A percentile compares a stretch with the other conserved stretches of the same genome.
Conservation (phyloP, 352 stramenopile genomes). For the Phytophthora uliginosa region DNA sequence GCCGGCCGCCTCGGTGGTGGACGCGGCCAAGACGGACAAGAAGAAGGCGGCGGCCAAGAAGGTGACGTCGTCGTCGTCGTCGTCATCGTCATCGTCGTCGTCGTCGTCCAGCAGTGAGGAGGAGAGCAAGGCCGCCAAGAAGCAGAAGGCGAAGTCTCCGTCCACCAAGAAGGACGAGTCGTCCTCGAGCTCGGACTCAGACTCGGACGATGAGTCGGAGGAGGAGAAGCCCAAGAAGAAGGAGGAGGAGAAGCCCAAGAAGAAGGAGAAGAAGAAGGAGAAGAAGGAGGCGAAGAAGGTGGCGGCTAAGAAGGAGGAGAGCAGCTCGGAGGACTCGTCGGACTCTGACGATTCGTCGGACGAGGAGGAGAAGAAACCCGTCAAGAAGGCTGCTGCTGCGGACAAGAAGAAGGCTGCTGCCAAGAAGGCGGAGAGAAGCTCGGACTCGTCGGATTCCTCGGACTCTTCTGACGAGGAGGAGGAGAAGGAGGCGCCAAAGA, state of each 20-base stretch:
- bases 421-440: constrained; percentile 27
- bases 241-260: constrained; percentile 29
- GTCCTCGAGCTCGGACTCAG: constrained; percentile 42
- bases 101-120: constrained; percentile 26
- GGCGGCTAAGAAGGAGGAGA: constrained; percentile 45
- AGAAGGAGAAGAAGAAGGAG: constrained; percentile 21
- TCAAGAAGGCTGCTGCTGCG: constrained; percentile 32
- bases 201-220: constrained; percentile 34
- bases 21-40: constrained; percentile 50
- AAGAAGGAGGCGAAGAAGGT: constrained; percentile 30
- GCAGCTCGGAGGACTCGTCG: constrained; percentile 57
- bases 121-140: constrained; percentile 31
- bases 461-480: constrained; percentile 58
- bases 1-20: constrained; percentile 59
- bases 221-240: constrained; percentile 34
- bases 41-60: constrained; percentile 25
- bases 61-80: background rate
- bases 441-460: constrained; percentile 28
- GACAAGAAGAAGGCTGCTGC: constrained; percentile 13
- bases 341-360: constrained; percentile 68
- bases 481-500: constrained; percentile 41
- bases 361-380: constrained; percentile 43
- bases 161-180: background rate
- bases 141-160: background rate
- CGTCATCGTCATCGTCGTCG: background rate